A percentile compares a stretch with the other conserved stretches of the same genome.
phyloP scores from a whole-genome alignment of 2,329 filamentous ascomycete genomes.

The Scedosporium minutisporum region DNA sequence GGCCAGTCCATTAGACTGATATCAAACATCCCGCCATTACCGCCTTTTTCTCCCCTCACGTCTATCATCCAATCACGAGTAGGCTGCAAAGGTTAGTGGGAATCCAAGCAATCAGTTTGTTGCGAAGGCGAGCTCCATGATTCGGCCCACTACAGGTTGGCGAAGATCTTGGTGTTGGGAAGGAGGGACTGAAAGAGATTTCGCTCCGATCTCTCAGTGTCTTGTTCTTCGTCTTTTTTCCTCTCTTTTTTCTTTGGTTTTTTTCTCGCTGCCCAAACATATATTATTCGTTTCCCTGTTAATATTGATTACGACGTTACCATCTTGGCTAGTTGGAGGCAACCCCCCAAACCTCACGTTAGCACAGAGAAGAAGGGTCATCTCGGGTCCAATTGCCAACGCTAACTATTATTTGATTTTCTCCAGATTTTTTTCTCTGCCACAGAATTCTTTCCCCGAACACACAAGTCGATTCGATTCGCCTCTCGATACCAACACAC shows the following conservation, averaged over 20 bases:
- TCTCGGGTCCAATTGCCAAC: not conserved
- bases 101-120: not conserved
- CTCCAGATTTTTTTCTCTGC: conserved; percentile 1
- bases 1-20: not conserved
- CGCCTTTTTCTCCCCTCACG: not conserved
- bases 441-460: not conserved
- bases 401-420: not conserved
- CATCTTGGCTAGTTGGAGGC: not conserved
- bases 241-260: conserved; percentile 1
- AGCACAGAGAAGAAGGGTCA: not conserved
- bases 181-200: not conserved
- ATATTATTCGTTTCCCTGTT: not conserved
- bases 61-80: not conserved
- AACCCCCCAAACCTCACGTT: not conserved
- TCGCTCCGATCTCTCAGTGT: not conserved
- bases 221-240: conserved; percentile 1
- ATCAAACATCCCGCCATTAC: conserved; percentile 1
- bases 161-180: not conserved
- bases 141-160: not conserved
- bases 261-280: not conserved
- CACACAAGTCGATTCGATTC: not conserved
- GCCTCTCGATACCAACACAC: not conserved
- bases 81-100: not conserved
- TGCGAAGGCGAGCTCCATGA: not conserved
- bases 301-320: not conserved